These are phyloP conservation scores for Colletotrichum sp. DNA, from an alignment of 2,329 filamentous ascomycete genomes.

Conservation along the genomic window DNA sequence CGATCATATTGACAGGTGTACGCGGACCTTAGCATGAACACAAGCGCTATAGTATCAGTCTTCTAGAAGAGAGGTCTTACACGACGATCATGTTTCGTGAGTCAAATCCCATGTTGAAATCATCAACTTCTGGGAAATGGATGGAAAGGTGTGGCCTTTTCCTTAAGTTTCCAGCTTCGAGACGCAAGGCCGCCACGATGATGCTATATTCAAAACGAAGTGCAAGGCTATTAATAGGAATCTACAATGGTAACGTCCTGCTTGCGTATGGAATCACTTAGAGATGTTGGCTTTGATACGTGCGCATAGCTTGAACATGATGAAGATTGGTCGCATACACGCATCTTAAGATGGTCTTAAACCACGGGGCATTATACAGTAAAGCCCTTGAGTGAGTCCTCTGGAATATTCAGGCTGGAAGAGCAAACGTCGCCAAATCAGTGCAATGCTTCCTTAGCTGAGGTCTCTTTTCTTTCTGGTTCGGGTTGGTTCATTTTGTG, in stretches of 20 bases:
- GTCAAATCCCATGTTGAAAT: not conserved
- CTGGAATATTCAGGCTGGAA: not conserved
- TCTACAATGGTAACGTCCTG: rapidly evolving
- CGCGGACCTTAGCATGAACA: not conserved
- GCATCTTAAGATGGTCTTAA: not conserved
- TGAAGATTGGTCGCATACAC: not conserved
- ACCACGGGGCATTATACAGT: not conserved
- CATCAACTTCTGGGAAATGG: not conserved
- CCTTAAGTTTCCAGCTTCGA: not conserved
- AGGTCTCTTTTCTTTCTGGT: rapidly evolving
- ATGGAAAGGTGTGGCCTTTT: not conserved
- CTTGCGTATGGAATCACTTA: rapidly evolving
- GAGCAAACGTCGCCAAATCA: rapidly evolving
- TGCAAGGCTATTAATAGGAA: not conserved
- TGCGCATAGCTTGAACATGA: rapidly evolving
- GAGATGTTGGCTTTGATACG: not conserved
- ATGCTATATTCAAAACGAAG: not conserved
- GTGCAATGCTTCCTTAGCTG: rapidly evolving
- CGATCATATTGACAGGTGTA: not conserved
- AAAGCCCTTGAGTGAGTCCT: not conserved
- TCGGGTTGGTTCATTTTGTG: not conserved
- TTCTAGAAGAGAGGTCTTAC: not conserved
- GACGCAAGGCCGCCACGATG: not conserved
- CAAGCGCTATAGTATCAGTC: not conserved
- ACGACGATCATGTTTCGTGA: not conserved